Base-by-base conservation (phyloP, 2,329 filamentous ascomycete species). In the Penicillium aurantiogriseum region DNA sequence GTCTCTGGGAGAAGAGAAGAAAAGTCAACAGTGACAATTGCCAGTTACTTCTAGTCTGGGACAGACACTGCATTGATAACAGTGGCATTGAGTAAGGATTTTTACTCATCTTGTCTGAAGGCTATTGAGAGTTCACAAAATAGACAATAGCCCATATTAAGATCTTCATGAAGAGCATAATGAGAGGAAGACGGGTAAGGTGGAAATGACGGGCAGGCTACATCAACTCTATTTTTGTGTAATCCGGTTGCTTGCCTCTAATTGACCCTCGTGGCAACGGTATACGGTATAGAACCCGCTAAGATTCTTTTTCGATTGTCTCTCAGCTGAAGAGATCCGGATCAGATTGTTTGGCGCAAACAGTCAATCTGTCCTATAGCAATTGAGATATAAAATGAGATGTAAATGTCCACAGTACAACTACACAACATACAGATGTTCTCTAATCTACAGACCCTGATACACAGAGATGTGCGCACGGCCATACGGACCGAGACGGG, bases 191-290 rank as follows among this genome's bases (percentile, higher is more conserved):
- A 36, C 36, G 45, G 39, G 29, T 33, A 55, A 31, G 31, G 47
- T 59, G 31, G 42, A 56, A 48, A 66, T 60, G 49, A 55, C 59
- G 58, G 50, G 54, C 57, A 64, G 63, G 50, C 40, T 58, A 64
- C 61, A 59, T 61, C 54, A 65, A 64, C 62, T 64, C 54, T 64
- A 66, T 65, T 58, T 39, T 58, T 27, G 61, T 66, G 61, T 63
- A 65, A 65, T 59, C 25, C 25, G 23, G 23, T 19, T 36, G 15
- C 48, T 60, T 42, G 29, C 50, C 48, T 49, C 42, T 23, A 42
- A 42, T 35, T 29, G 21, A 36, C 31, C 42, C 44, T 46, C 54
- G 54, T 57, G 49, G 54, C 54, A 55, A 36, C 6, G 21, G 4
- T 29, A 40, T 36, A 36, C 6, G 21, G 4, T 29, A 40, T 36